These are phyloP conservation scores for Alnus glutinosa DNA, from an alignment of 306 rosid species.

Conservation along the genomic window DNA sequence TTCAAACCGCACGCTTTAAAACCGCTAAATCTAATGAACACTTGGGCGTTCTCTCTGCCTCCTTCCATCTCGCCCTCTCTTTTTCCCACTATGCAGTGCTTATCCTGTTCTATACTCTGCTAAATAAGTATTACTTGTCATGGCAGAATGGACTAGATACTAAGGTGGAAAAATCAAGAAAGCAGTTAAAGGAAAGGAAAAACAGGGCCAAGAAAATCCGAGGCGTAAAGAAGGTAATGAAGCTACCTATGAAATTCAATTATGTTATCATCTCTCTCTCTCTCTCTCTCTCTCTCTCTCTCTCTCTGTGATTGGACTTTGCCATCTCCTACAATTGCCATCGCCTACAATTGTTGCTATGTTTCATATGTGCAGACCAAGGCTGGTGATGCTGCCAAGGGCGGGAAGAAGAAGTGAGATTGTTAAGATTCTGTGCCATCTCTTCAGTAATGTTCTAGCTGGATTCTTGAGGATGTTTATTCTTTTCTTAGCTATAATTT, in stretches of 20 bases:
- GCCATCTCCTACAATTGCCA: not conserved
- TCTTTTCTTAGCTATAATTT: not conserved
- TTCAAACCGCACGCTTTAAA: too few relatives aligned
- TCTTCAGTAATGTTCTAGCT: not conserved
- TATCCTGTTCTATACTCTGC: not conserved
- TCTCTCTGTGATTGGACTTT: not conserved
- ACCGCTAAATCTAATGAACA: too few relatives aligned
- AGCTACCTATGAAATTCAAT: not conserved
- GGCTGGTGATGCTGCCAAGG: conserved; percentile 61
- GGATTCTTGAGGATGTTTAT: not conserved
- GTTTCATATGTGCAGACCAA: conserved; percentile 41
- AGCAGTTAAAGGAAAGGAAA: conserved; percentile 67
- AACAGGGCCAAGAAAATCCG: conserved; percentile 62
- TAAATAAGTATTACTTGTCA: not conserved
- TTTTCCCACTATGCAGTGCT: not conserved
- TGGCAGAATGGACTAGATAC: conserved; percentile 60
- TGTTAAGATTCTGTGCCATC: not conserved
- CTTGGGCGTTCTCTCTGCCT: not conserved
- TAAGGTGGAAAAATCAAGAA: conserved; percentile 56
- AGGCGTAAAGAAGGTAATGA: conserved; percentile 56
- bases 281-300: not conserved
- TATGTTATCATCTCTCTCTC: not conserved
- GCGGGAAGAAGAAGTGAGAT: conserved; percentile 56
- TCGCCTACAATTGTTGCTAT: not conserved
- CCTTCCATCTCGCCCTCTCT: not conserved